Base-by-base conservation (phyloP, 768 basidiomycete genomes). In the Clathrus columnatus region DNA sequence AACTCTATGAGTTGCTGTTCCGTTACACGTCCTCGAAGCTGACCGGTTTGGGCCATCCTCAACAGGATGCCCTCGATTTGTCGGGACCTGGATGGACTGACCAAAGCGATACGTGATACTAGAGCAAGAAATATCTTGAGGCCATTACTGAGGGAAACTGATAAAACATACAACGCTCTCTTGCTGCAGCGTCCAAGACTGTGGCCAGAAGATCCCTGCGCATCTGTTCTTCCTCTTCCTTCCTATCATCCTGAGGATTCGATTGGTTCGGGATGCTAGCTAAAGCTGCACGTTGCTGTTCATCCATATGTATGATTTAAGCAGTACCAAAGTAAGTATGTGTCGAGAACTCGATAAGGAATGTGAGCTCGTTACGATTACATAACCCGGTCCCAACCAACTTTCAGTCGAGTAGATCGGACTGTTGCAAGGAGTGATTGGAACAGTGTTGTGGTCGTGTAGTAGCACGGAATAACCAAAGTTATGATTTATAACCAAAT, bases 101-200 rank as follows among this genome's bases (percentile, higher is more conserved):
- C 92, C 26, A 95, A 81, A 4, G 84, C 79, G 60, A 95, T 94
- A 48, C 93, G 83, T 8, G 88, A 84, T 54, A 94, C 91, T 95
- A 64, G 7, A 42, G 20, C n/a, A 0, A 16, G 29, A 14, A 52
- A 11, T 11, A 10, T 20, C n/a, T n/a, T n/a, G n/a, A n/a, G n/a
- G n/a, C n/a, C n/a, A n/a, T n/a, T n/a, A n/a, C n/a, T n/a, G n/a
- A n/a, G n/a, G n/a, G 36, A 36, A 8, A n/a, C 7, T 36, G 10
- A 11, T 11, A n/a, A 18, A 26, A 67, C 73, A 59, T 68, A 93
- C 91, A 70, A 67, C 91, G 77, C 73, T 92, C 91, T 57, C 90
- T 78, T 41, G 91, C 91, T 52, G 79, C 82, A 5, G 76, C 70
- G 59, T 90, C 87, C 41, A 94, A 74, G 29, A 94, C 77, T 4